These are phyloP conservation scores for Calocybe gangraenosa DNA, from an alignment of 768 basidiomycete genomes.

Conservation along the genomic window DNA sequence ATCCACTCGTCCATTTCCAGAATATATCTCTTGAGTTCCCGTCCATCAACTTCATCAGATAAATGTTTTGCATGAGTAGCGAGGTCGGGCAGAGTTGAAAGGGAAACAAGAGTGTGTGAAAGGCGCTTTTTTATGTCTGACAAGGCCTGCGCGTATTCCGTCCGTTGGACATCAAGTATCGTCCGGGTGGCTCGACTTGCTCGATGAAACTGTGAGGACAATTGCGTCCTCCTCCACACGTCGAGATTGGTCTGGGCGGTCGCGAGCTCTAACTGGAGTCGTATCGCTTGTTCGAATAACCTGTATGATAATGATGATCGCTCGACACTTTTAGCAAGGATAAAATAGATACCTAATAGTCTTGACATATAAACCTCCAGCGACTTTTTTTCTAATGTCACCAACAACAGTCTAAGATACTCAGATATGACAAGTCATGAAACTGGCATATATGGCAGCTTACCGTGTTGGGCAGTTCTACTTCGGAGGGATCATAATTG, in stretches of 20 bases:
- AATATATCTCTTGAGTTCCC: not conserved
- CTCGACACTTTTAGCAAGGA: too few species aligned
- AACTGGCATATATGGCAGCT: too few species aligned
- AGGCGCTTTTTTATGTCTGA: not conserved
- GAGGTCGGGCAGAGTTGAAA: not conserved
- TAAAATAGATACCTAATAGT: too few species aligned
- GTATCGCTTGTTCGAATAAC: constrained; percentile 1
- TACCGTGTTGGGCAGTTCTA: too few species aligned
- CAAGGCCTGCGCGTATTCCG: not conserved
- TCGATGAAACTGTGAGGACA: constrained; percentile 3
- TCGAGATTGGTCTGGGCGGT: constrained; percentile 2
- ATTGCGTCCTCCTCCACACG: constrained; percentile 8
- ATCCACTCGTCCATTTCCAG: constrained; percentile 7
- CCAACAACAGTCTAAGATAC: too few species aligned
- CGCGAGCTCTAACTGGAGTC: constrained; percentile 10
- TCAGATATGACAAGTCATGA: too few species aligned
- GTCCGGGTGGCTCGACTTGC: constrained; percentile 1
- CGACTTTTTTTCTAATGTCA: too few species aligned
- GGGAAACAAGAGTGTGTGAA: not conserved
- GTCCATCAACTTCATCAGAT: not conserved
- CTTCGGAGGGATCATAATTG: too few species aligned
- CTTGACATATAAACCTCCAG: too few species aligned
- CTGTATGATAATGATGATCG: not conserved
- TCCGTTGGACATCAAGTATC: constrained; percentile 3
- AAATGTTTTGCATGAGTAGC: not conserved